These are phyloP conservation scores for Xylariaceae sp. DNA, from an alignment of 2,329 filamentous ascomycete genomes.

Conservation along the genomic window DNA sequence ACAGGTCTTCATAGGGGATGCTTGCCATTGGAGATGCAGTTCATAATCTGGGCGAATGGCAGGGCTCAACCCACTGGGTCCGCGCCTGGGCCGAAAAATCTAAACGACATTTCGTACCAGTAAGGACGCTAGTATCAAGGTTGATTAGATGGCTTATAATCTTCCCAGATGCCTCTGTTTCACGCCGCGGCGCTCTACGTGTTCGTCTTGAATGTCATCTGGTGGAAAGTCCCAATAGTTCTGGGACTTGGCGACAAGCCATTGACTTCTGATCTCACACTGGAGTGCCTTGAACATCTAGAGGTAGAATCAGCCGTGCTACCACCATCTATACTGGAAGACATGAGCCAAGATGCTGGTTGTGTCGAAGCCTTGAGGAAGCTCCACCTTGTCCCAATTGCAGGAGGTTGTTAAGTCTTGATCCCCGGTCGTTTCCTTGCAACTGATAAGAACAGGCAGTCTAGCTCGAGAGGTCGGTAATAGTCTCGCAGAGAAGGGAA, in stretches of 20 bases:
- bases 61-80: not conserved
- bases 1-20: too few relatives aligned
- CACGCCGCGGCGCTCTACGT: constrained; percentile 21
- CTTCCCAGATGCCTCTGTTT: too few relatives aligned
- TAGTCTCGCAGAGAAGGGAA: not conserved
- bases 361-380: constrained; percentile 1
- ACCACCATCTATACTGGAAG: constrained; percentile 29
- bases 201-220: constrained; percentile 35
- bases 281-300: constrained; percentile 39
- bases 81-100: constrained; percentile 3
- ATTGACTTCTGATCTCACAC: constrained; percentile 42
- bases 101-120: constrained; percentile 27
- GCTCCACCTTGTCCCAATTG: constrained; percentile 19
- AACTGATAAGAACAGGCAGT: not conserved
- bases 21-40: constrained; percentile 8
- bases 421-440: constrained; percentile 35
- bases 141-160: too few relatives aligned
- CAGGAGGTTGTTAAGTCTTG: constrained; percentile 24
- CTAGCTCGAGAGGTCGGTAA: not conserved
- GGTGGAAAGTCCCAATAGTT: constrained; percentile 37
- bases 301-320: constrained; percentile 39
- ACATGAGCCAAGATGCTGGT: constrained; percentile 9
- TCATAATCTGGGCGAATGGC: constrained; percentile 14
- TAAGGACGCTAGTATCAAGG: constrained; percentile 30
- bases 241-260: constrained; percentile 43